Conservation (phyloP, 2,329 filamentous ascomycete species). For the Pestalotiopsis sp. region DNA sequence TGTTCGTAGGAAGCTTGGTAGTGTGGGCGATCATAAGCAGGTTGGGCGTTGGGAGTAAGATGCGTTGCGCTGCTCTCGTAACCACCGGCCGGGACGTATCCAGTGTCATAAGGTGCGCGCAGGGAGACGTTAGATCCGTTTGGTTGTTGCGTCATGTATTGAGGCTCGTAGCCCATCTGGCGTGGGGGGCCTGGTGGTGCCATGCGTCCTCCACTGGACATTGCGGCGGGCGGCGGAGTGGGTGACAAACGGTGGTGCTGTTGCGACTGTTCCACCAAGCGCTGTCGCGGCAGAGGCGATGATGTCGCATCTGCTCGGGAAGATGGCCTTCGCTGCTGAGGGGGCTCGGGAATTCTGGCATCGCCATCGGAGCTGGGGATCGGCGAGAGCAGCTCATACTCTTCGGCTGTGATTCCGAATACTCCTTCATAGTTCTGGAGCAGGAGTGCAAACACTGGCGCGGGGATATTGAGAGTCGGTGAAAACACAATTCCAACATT, state of each 20-base stretch:
- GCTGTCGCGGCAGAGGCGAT: slow-evolving; percentile 53
- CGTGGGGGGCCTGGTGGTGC: slow-evolving; percentile 44
- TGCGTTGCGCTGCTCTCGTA: slow-evolving; percentile 34
- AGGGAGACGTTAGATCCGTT: slow-evolving; percentile 30
- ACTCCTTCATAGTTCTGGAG: slow-evolving; percentile 87
- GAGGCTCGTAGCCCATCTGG: slow-evolving; percentile 45
- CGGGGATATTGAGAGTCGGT: slow-evolving; percentile 93
- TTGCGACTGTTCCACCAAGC: slow-evolving; percentile 43
- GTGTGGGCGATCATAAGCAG: slow-evolving; percentile 41
- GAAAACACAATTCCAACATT: slow-evolving; percentile 99
- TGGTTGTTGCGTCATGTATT: slow-evolving; percentile 40
- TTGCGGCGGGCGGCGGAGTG: slow-evolving; percentile 47
- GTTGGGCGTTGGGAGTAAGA: slow-evolving; percentile 19
- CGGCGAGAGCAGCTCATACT: slow-evolving; percentile 59
- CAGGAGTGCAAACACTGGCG: slow-evolving; percentile 91
- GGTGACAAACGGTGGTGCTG: slow-evolving; percentile 45
- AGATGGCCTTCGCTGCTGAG: slow-evolving; percentile 47
- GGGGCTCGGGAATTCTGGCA: slow-evolving; percentile 27
- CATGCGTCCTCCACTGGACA: slow-evolving; percentile 36
- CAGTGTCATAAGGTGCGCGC: slow-evolving; percentile 49
- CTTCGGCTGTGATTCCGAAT: slow-evolving; percentile 73
- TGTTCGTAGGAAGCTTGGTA: slow-evolving; percentile 31
- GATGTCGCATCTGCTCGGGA: slow-evolving; percentile 51
- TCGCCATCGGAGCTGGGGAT: slow-evolving; percentile 38
- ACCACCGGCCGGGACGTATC: slow-evolving; percentile 36